A percentile compares a stretch with the other conserved stretches of the same genome.
These are phyloP conservation scores for Diplocarpon mali DNA, from an alignment of 2,329 filamentous ascomycete species.

Conservation along the genomic window DNA sequence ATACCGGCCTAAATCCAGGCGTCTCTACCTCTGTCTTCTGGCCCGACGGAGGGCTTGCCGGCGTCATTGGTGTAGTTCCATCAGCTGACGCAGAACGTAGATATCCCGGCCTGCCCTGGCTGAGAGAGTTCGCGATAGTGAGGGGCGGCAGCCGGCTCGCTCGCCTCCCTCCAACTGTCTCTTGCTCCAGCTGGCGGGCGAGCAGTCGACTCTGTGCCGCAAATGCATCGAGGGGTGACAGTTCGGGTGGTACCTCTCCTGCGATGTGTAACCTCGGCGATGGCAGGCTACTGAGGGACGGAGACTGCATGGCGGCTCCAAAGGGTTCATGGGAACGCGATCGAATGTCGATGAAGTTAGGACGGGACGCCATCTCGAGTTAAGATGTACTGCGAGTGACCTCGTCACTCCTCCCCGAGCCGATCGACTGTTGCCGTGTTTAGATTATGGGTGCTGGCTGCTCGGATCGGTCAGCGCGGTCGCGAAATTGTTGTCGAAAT, in stretches of 20 bases:
- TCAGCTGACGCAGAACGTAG: slow-evolving; percentile 66
- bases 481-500: too few relatives aligned
- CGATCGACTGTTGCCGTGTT: neutral
- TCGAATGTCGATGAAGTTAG: slow-evolving; percentile 24
- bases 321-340: slow-evolving; percentile 23
- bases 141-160: slow-evolving; percentile 79
- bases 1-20: slow-evolving; percentile 49
- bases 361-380: slow-evolving; percentile 23
- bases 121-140: slow-evolving; percentile 70
- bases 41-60: slow-evolving; percentile 23
- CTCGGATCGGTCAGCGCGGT: too few relatives aligned
- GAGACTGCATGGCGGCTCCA: slow-evolving; percentile 16
- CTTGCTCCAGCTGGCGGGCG: slow-evolving; percentile 76
- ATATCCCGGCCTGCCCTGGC: slow-evolving; percentile 69
- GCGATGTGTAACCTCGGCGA: slow-evolving; percentile 70
- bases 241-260: slow-evolving; percentile 73
- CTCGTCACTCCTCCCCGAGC: neutral
- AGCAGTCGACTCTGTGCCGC: slow-evolving; percentile 82
- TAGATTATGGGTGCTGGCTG: too few relatives aligned
- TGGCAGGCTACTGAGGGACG: slow-evolving; percentile 18
- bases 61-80: slow-evolving; percentile 26
- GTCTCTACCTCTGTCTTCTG: slow-evolving; percentile 45
- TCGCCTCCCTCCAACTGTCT: slow-evolving; percentile 59
- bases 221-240: slow-evolving; percentile 92
- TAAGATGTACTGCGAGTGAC: neutral